phyloP scores from a whole-genome alignment of 495 filamentous ascomycete species.

The Melanomma pulvis-pyrius region DNA sequence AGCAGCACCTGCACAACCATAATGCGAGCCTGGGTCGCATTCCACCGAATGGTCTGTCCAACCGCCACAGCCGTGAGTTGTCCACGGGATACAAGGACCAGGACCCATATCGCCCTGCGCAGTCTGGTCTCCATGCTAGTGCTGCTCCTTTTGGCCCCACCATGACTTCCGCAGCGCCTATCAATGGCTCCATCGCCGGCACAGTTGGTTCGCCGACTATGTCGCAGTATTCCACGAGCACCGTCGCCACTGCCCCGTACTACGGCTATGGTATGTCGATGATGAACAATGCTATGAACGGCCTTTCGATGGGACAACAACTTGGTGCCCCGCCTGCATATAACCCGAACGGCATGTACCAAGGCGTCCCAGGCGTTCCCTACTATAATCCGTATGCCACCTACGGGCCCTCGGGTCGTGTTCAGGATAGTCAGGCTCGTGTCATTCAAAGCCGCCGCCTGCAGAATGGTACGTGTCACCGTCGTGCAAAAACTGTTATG shows the following conservation, averaged over 20 bases:
- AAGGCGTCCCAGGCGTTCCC: conserved; percentile 34
- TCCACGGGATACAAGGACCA: conserved; percentile 51
- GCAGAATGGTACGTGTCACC: conserved; percentile 63
- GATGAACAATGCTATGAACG: conserved; percentile 54
- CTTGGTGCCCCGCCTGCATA: conserved; percentile 13
- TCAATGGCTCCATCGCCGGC: conserved; percentile 14
- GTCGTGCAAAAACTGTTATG: conserved; percentile 19
- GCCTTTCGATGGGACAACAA: conserved; percentile 56
- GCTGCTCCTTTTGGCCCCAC: conserved; percentile 70
- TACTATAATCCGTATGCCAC: conserved; percentile 44
- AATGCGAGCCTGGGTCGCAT: conserved; percentile 80
- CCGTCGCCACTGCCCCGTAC: conserved; percentile 39
- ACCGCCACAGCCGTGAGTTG: conserved; percentile 70
- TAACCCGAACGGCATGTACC: conserved; percentile 41
- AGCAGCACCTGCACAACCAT: conserved; percentile 81
- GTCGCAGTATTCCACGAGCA: conserved; percentile 42
- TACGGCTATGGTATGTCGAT: conserved; percentile 58
- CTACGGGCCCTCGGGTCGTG: conserved; percentile 43
- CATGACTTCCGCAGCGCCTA: conserved; percentile 30
- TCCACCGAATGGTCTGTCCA: conserved; percentile 61
- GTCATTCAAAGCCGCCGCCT: conserved; percentile 69
- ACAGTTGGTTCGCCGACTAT: conserved; percentile 35
- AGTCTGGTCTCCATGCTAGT: conserved; percentile 75
- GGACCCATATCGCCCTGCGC: conserved; percentile 53
- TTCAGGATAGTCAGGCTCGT: conserved; percentile 68